Conservation (phyloP, 75 land plant genomes). For the Sequoiadendron giganteum region DNA sequence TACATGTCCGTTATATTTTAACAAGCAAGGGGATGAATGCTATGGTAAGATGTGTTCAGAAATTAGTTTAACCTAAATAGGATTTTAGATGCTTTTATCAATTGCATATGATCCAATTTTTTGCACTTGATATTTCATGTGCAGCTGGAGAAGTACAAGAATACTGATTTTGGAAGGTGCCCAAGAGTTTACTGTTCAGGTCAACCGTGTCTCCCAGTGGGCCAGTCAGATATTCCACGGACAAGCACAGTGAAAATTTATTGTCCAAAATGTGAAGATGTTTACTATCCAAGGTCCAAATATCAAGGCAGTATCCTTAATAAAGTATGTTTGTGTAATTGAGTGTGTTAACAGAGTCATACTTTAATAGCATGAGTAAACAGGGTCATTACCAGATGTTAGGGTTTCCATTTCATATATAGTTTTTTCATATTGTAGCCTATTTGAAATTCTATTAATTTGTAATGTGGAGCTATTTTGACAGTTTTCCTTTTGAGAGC, state of each 20-base stretch:
- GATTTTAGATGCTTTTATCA: not conserved
- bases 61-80: not conserved
- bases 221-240: conserved; percentile 82
- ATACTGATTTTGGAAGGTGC: conserved; percentile 78
- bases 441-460: not conserved
- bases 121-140: not conserved
- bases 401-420: not conserved
- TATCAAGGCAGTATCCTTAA: conserved; percentile 58
- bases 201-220: conserved; percentile 81
- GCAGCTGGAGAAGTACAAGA: conserved; percentile 82
- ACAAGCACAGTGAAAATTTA: conserved; percentile 79
- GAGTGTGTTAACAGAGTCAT: not conserved
- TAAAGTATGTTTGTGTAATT: not conserved
- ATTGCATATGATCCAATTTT: not conserved
- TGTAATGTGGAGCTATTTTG: not conserved
- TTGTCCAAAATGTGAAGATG: conserved; percentile 88
- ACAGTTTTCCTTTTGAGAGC: not conserved
- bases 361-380: not conserved
- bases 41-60: conserved; percentile 38
- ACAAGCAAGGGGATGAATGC: conserved; percentile 81
- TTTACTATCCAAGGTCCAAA: conserved; percentile 70
- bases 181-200: conserved; percentile 87
- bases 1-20: conserved; percentile 71
- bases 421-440: not conserved
- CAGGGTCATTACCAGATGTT: not conserved